phyloP scores from a whole-genome alignment of 2,329 filamentous ascomycete genomes.

The Neopestalotiopsis sp. region DNA sequence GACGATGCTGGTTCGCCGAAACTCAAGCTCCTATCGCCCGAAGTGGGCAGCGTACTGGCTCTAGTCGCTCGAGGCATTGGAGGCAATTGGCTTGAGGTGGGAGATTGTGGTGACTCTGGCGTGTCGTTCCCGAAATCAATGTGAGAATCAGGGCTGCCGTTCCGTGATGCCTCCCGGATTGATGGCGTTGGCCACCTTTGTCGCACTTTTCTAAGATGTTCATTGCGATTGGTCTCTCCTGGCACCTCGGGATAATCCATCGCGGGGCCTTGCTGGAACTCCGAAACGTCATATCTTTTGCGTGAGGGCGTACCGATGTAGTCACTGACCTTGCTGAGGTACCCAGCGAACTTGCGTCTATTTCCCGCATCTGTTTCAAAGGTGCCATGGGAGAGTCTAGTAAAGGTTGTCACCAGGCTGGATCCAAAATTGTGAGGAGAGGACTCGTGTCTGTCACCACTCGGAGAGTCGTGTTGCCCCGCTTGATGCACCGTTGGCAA shows the following conservation, averaged over 20 bases:
- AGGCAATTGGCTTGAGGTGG: constrained; percentile 24
- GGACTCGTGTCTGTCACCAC: background rate
- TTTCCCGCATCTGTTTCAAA: constrained; percentile 31
- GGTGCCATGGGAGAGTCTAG: constrained; percentile 1
- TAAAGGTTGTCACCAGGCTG: constrained; percentile 17
- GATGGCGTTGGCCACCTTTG: constrained; percentile 43
- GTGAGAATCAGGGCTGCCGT: constrained; percentile 39
- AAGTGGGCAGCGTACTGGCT: constrained; percentile 26
- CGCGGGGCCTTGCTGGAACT: constrained; percentile 51
- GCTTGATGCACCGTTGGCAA: constrained; percentile 11
- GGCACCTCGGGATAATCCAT: constrained; percentile 61
- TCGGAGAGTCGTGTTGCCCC: constrained; percentile 5
- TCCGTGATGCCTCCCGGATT: constrained; percentile 39
- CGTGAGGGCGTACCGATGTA: constrained; percentile 52
- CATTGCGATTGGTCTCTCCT: constrained; percentile 54
- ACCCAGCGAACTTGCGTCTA: constrained; percentile 47
- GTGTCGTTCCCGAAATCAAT: constrained; percentile 25
- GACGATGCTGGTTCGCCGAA: constrained; percentile 1
- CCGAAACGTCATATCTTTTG: constrained; percentile 52
- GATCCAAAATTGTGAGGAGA: background rate
- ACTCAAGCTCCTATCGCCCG: constrained; percentile 5
- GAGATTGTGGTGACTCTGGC: constrained; percentile 25
- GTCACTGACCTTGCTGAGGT: constrained; percentile 47
- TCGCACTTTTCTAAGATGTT: constrained; percentile 41
- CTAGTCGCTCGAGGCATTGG: constrained; percentile 22